Evolutionary conservation across 1,284 basidiomycete species (phyloP).

Genomic region (Gomphus bonarii): DNA sequence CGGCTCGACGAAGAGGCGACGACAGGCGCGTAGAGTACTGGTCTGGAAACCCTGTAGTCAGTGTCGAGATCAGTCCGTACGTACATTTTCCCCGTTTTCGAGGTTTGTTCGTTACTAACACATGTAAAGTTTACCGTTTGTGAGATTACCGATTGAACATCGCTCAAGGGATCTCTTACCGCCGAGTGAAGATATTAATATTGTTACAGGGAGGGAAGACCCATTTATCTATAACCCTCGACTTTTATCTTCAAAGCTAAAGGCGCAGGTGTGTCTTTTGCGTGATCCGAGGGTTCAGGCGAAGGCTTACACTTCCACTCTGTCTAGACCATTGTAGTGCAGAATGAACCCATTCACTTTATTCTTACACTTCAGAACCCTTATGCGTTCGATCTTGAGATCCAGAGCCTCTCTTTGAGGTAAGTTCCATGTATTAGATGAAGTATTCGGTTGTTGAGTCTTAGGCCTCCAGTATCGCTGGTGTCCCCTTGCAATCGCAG

Average conservation of each 20-base stretch:
- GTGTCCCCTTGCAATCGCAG: conserved; percentile 63
- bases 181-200: conserved; percentile 30
- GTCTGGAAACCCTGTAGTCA: conserved; percentile 70
- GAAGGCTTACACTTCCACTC: conserved; percentile 24
- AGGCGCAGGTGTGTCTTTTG: conserved; percentile 40
- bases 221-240: conserved; percentile 87
- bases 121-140: conserved; percentile 50
- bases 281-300: no score
- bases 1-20: conserved; percentile 69
- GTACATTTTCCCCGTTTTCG: conserved; percentile 20
- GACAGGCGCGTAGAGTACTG: conserved; percentile 67
- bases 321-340: conserved; percentile 56
- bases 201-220: conserved; percentile 50
- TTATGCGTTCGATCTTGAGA: conserved; percentile 82
- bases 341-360: conserved; percentile 77
- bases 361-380: conserved; percentile 83
- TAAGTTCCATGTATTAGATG: conserved; percentile 24
- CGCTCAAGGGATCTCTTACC: conserved; percentile 25
- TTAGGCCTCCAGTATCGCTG: conserved; percentile 54
- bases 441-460: conserved; percentile 1
- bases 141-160: conserved; percentile 68
- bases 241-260: conserved; percentile 28
- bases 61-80: conserved; percentile 69
- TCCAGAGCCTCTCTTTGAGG: conserved; percentile 77
- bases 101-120: conserved; percentile 9